Evolutionary conservation across 345 rosid species (phyloP), one percentile per base, ranked within the genome.

Genomic region (Durio zibethinus): DNA sequence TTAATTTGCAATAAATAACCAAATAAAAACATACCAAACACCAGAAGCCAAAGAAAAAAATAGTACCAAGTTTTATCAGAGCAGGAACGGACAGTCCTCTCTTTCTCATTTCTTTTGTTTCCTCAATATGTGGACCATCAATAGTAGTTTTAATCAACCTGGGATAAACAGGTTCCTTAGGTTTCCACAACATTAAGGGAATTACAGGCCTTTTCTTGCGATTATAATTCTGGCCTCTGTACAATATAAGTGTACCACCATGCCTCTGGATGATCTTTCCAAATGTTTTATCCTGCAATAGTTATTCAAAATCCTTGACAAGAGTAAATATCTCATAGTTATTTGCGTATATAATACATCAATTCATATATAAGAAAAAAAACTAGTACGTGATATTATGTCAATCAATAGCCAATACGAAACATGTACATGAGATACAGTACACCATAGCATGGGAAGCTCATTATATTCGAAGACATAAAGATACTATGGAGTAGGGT

Each of bases 131-230:
- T 40, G 91, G 81, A 74, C 97, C 97, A 61, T 90, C 97, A 9
- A 91, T 85, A 0, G 97, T 92, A 63, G 99, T 93, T 78, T 91
- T 93, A 79, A 96, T 92, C 80, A 96, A 71, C 86, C 86, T 87
- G 56, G 98, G 97, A 79, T 96, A 93, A 47, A 92, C 83, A 0
- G 97, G 99, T 80, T 96, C 97, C 50, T 92, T 97, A 84, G 97
- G 99, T 82, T 84, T 92, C 98, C 99, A 93, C 86, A 96, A 78
- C 97, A 93, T 91, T 74, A 96, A 75, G 12, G 98, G 98, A 75
- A 96, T 81, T 67, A 82, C 83, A 67, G 97, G 97, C 81, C 94
- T 90, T 86, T 87, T 90, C 89, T 83, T 91, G 70, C 85, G 87
- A 80, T 86, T 84, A 57, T 93, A 93, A 86, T 93, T 90, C 71